Evolutionary conservation across 2,329 filamentous ascomycete genomes (phyloP).

Genomic region (Elsinoe batatas): DNA sequence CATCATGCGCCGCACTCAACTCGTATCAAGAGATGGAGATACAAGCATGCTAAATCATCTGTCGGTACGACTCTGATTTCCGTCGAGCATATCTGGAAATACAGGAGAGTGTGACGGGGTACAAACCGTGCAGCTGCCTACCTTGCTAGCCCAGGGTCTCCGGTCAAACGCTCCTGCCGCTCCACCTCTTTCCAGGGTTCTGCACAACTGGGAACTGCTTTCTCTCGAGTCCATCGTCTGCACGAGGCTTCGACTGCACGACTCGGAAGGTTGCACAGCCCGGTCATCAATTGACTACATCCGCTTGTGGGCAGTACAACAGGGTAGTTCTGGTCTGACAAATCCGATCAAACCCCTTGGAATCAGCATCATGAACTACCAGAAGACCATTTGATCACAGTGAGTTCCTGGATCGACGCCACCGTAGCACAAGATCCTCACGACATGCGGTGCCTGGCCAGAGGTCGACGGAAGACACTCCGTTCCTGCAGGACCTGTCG

Average conservation of each 20-base stretch:
- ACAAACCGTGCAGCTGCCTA: neutral
- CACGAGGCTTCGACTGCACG: too few species aligned
- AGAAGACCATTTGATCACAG: neutral
- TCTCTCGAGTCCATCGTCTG: neutral
- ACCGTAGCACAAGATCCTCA: slow-evolving; percentile 3
- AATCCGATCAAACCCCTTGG: neutral
- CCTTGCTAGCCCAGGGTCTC: neutral
- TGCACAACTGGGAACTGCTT: neutral
- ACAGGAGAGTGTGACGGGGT: neutral
- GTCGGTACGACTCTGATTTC: neutral
- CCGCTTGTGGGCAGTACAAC: neutral
- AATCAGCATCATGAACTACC: neutral
- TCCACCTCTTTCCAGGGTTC: neutral
- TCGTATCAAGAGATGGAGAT: neutral
- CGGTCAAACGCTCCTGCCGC: neutral
- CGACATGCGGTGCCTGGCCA: neutral
- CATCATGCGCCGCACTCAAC: neutral
- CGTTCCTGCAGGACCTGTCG: slow-evolving; percentile 7
- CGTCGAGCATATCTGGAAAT: neutral
- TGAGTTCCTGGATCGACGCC: neutral
- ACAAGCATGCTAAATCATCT: neutral
- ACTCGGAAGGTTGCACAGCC: neutral
- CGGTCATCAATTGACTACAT: too few species aligned
- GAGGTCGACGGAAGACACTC: neutral
- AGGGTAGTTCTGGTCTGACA: neutral